A percentile compares a stretch with the other conserved stretches of the same genome.
Evolutionary conservation across 306 rosid genomes (phyloP).

Genomic region (Canavalia ensiformis): DNA sequence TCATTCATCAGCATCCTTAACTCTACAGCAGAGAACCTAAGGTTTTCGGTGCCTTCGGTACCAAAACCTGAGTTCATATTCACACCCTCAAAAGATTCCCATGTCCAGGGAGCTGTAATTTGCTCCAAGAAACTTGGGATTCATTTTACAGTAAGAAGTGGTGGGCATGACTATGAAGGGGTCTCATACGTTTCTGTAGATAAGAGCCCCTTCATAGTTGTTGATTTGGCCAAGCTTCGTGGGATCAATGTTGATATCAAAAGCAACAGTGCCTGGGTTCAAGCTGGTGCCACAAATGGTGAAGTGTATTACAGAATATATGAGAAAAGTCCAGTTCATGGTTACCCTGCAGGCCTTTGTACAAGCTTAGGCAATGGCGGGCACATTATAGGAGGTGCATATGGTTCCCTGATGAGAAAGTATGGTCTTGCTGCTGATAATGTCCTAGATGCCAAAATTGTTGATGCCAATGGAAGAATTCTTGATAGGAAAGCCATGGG

Average conservation of each 20-base stretch:
- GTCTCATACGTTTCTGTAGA: constrained; percentile 58
- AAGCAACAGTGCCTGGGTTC: constrained; percentile 70
- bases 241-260: constrained; percentile 48
- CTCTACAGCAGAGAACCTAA: constrained; percentile 63
- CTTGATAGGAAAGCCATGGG: constrained; percentile 71
- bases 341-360: constrained; percentile 71
- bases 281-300: constrained; percentile 71
- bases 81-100: constrained; percentile 56
- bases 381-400: constrained; percentile 80
- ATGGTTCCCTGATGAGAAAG: constrained; percentile 71
- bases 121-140: constrained; percentile 59
- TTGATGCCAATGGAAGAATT: constrained; percentile 62
- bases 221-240: constrained; percentile 59
- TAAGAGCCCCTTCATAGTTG: constrained; percentile 58
- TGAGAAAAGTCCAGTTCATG: constrained; percentile 54
- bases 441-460: constrained; percentile 62
- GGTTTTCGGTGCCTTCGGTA: constrained; percentile 55
- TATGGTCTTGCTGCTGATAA: constrained; percentile 75
- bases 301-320: constrained; percentile 67
- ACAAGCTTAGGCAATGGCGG: constrained; percentile 74
- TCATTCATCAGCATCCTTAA: constrained; percentile 55
- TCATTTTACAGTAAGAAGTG: constrained; percentile 67
- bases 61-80: constrained; percentile 79
- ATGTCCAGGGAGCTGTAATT: constrained; percentile 61
- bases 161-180: constrained; percentile 78